Conservation (phyloP, 2,329 filamentous ascomycete species). For the Curvularia lunata region DNA sequence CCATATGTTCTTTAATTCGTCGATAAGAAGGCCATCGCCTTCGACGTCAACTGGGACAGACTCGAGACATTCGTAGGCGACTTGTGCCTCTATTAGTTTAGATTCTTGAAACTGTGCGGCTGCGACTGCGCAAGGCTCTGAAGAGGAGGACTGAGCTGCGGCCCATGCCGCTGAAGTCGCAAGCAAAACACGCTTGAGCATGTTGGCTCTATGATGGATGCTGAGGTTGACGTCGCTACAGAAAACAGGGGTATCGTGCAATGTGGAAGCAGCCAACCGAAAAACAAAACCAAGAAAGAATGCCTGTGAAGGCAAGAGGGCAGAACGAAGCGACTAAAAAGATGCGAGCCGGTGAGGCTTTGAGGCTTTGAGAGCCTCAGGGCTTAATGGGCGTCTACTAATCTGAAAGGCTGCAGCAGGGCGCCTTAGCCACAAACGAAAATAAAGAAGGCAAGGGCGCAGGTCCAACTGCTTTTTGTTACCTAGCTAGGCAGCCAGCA, state of each 20-base stretch:
- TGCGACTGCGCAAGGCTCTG: conserved; percentile 31
- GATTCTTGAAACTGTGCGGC: conserved; percentile 11
- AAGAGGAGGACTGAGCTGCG: conserved; percentile 20
- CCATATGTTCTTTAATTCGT: conserved; percentile 39
- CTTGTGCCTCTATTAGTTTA: conserved; percentile 24
- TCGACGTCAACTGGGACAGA: conserved; percentile 41
- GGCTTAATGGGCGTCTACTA: conserved; percentile 8
- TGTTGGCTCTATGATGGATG: conserved; percentile 2
- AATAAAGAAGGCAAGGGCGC: conserved; percentile 7
- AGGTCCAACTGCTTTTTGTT: conserved; percentile 3
- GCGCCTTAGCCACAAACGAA: conserved; percentile 10
- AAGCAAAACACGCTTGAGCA: conserved; percentile 21
- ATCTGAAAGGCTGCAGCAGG: conserved; percentile 12
- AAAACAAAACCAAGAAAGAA: conserved; percentile 1
- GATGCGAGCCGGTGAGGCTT: neutral
- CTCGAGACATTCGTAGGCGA: conserved; percentile 37
- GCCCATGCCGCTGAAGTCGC: conserved; percentile 23
- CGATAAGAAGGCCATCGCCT: conserved; percentile 34
- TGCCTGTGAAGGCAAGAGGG: neutral
- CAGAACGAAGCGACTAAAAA: neutral
- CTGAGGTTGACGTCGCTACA: neutral
- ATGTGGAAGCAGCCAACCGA: conserved; percentile 2
- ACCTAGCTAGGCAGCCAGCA: conserved; percentile 5
- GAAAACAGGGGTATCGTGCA: neutral
- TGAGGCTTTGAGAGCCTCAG: conserved; percentile 7